Evolutionary conservation across 1,284 basidiomycete genomes (phyloP).

Genomic region (Fomitopsis pinicola): DNA sequence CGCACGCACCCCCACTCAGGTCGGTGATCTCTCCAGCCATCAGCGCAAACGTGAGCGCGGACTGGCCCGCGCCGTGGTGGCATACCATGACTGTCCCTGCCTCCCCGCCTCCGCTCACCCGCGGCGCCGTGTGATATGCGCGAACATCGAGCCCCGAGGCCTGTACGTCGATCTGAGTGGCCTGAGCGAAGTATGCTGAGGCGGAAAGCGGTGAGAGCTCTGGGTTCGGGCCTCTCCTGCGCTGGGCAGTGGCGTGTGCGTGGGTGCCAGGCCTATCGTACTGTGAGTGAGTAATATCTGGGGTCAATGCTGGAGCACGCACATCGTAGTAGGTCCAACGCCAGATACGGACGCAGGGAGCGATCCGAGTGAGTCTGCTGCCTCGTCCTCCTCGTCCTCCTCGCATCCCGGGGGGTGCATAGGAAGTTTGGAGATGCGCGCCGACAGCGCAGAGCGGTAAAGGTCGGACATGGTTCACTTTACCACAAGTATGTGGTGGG

Average conservation of each 20-base stretch:
- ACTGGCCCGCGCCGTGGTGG: constrained; percentile 94
- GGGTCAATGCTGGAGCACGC: constrained; percentile 27
- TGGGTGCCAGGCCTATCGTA: constrained; percentile 10
- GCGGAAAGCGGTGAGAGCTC: constrained; percentile 74
- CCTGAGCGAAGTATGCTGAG: constrained; percentile 68
- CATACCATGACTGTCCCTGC: constrained; percentile 72
- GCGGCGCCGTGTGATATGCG: constrained; percentile 72
- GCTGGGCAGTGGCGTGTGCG: constrained; percentile 10
- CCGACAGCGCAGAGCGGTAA: constrained; percentile 63
- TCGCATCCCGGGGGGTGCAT: constrained; percentile 41
- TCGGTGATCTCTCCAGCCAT: constrained; percentile 75
- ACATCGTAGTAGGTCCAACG: constrained; percentile 57
- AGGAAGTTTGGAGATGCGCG: constrained; percentile 65
- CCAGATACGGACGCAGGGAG: constrained; percentile 41
- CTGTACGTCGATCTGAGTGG: constrained; percentile 68
- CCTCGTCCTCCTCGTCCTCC: constrained; percentile 59
- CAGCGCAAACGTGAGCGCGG: constrained; percentile 85
- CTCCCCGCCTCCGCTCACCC: constrained; percentile 31
- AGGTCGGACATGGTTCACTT: constrained; percentile 54
- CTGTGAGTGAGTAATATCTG: not conserved
- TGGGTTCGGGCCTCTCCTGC: constrained; percentile 43
- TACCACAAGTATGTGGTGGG: too few relatives aligned
- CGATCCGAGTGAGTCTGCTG: constrained; percentile 54
- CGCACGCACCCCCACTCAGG: constrained; percentile 68
- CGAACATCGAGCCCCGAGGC: constrained; percentile 61